Percentiles rank a stretch among this genome's conserved stretches.
Evolutionary conservation across 148 eudicot species (phyloP).

Genomic region (Beta vulgaris): DNA sequence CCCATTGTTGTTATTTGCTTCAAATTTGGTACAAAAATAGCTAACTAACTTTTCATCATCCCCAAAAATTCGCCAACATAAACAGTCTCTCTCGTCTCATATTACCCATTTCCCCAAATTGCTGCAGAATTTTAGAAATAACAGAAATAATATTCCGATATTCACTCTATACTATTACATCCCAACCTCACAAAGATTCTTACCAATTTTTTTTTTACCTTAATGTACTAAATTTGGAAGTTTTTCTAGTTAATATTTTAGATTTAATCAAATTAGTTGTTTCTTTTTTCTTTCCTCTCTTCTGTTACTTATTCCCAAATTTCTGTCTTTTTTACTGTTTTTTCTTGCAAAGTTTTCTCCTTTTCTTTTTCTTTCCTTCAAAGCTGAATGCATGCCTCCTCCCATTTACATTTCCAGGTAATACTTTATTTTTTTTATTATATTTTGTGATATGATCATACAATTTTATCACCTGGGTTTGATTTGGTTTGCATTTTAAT

Average conservation of each 20-base stretch:
- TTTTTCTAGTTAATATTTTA: too few species aligned
- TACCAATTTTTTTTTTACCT: too few species aligned
- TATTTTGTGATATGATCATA: neutral
- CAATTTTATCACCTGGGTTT: neutral
- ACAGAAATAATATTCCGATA: too few species aligned
- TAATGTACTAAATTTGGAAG: too few species aligned
- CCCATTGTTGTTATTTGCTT: too few species aligned
- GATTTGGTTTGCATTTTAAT: neutral
- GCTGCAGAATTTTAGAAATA: too few species aligned
- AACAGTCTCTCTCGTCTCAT: neutral
- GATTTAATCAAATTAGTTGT: too few species aligned
- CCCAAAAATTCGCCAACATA: constrained; percentile 21
- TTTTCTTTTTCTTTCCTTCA: neutral
- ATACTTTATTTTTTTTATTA: neutral
- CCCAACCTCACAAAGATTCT: too few species aligned
- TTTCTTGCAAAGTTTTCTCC: neutral
- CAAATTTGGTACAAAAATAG: neutral
- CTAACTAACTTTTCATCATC: constrained; percentile 7
- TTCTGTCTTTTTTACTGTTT: neutral
- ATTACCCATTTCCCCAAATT: too few species aligned
- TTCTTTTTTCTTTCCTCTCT: neutral
- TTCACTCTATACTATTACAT: too few species aligned
- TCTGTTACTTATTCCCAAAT: neutral
- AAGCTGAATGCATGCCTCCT: constrained; percentile 13
- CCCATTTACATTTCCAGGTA: constrained; percentile 4